Evolutionary conservation across 129 eudicot genomes (phyloP), one percentile per base, ranked within the genome.

Genomic region (Smallanthus sonchifolius): DNA sequence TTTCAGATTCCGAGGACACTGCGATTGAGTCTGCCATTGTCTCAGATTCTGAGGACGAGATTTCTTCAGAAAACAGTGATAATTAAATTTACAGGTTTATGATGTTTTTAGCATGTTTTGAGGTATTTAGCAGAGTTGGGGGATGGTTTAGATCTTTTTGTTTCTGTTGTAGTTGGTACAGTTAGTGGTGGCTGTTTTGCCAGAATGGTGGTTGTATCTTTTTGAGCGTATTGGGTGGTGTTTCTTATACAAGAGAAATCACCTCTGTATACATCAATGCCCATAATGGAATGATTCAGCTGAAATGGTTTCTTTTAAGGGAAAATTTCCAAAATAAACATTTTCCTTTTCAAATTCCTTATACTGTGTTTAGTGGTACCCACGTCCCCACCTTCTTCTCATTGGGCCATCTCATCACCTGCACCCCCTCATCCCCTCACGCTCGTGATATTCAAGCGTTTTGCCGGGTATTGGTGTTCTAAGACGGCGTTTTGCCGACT

Each of bases 1-100:
- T 79, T 75, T 75, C 85, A 39, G 97, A 89, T 82, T 83, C 90
- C 1, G 97, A 86, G 65, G 89, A 87, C 65, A 76, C 84, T 2
- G 87, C 91, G 35, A 14, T 77, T 10, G 81, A 84, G 54, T 69
- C 87, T 45, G 49, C 28, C 28, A 77, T 82, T 47, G 83, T 78
- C 72, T 75, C 85, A 43, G 97, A 89, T 80, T 83, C 89, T 0
- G 97, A 86, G 64, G 89, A 87, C 61, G 91, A 88, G 40, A 47
- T 45, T n/a, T 69, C 80, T 8, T 60, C 51, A 5, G 76, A 74
- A 44, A 57, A 60, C 60, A 55, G 62, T 6, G 67, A 39, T 55
- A 24, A 57, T 20, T 70, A 60, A 60, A 35, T 20, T 30, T 54
- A 17, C 60, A 17, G 60, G 30, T 54, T 16, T 17, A 54, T 54